Evolutionary conservation across 2,329 filamentous ascomycete species (phyloP), one percentile per base, ranked within the genome.

Genomic region (Colletotrichum sp.): DNA sequence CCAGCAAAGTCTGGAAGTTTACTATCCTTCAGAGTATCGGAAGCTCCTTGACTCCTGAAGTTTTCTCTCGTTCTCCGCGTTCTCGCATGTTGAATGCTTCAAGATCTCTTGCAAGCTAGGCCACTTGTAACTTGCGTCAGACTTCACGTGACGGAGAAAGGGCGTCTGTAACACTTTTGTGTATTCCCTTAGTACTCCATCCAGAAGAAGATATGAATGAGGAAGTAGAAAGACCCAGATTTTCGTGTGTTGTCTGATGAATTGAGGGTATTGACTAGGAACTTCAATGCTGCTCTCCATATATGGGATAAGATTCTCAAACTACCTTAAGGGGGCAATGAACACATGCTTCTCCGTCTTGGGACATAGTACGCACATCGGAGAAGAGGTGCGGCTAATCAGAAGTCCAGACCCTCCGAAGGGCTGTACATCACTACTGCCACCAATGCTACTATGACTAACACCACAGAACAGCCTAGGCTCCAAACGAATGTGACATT

Each of bases 341-440:
- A 18, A 44, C 16, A 10, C 39, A 44, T 44, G 18, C 18, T 44
- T 39, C 4, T 18, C 5, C 39, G 0, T 0, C 8, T 44, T 44
- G 18, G 5, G 39, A 44, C 39, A 44, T 44, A 0, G 8, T 44
- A 44, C 0, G 5, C 39, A 44, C 39, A n/a, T 44, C 9, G 18
- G 8, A 44, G 0, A 44, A 44, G 39, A 44, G 16, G 1, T 32
- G 30, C 30, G 30, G 30, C 30, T 8, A 34, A 1, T 44, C 16
- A 44, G 39, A 44, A 44, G 1, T 44, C 1, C 39, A 44, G 8
- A 0, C 0, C 39, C 39, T 44, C 39, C 39, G 39, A n/a, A 10
- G 18, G 18, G 39, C 1, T n/a, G 39, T 10, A 44, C 39, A 0
- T 1, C 0, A 44, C 39, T n/a, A 1, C 39, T 3, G 16, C 8